Evolutionary conservation across 2,329 filamentous ascomycete species (phyloP), one percentile per base, ranked within the genome.

Genomic region (Penicillium sp.): DNA sequence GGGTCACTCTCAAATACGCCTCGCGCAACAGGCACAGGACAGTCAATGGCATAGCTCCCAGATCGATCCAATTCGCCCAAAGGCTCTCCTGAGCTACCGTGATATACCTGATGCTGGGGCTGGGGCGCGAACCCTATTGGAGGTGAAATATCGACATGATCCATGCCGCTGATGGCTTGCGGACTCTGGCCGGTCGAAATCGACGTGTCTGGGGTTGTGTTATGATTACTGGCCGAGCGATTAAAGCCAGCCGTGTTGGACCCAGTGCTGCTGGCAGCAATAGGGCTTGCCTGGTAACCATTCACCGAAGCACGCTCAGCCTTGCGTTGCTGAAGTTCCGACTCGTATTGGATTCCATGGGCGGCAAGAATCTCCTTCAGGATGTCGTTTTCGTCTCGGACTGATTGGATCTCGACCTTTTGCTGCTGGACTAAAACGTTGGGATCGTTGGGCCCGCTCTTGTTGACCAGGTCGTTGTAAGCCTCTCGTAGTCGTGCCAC

Each of bases 401-500:
- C 70, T 37, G 86, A 78, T 32, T 77, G 73, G n/a, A 92, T 70
- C 35, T 77, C 75, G 36, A 89, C 79, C 56, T 87, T 86, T 59
- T 93, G 86, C 51, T 84, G 80, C 30, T 63, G 56, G 9, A 69
- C 44, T 12, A 61, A 55, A 14, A 56, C 39, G 35, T 66, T 63
- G 23, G 61, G 54, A 5, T 79, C 76, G 12, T 22, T 22, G 18
- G 18, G 18, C 9, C 5, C 5, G 18, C 18, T 22, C 9, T 22
- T 22, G 18, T 82, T 76, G 34, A 76, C 80, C 55, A 80, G 80
- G 57, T 82, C 90, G n/a, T 83, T 75, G 42, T 66, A 70, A 6
- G 59, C 59, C 60, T 95, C 88, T 61, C 93, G 92, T 29, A 96
- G 72, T 32, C 87, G 82, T 13, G 93, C 73, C 4, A 96, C 84